These are phyloP conservation scores for Monotropa hypopitys DNA, from an alignment of 179 eudicot species.

Conservation along the genomic window DNA sequence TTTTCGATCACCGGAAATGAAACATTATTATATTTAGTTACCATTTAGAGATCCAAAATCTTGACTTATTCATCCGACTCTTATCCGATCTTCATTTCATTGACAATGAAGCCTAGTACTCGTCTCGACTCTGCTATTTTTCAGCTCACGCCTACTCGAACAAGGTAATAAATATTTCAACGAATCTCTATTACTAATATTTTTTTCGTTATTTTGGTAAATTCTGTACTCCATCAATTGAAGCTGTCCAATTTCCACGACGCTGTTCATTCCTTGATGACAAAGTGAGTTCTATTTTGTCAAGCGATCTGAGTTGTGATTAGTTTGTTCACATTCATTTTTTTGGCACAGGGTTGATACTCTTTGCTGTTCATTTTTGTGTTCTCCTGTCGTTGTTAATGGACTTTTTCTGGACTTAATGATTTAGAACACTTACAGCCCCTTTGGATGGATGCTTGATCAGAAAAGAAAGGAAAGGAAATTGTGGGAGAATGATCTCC, in stretches of 20 bases:
- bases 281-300: not conserved
- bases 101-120: conserved; percentile 50
- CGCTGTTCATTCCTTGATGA: not conserved
- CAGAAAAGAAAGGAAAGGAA: too few relatives aligned
- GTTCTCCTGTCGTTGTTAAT: not conserved
- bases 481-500: too few relatives aligned
- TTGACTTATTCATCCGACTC: not conserved
- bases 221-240: not conserved
- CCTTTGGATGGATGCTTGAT: too few relatives aligned
- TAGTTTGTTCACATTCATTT: not conserved
- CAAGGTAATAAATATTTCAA: conserved; percentile 35
- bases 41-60: conserved; percentile 3
- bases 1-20: not conserved
- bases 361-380: not conserved
- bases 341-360: not conserved
- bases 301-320: conserved; percentile 4
- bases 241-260: too few relatives aligned
- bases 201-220: not conserved
- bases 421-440: not conserved
- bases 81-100: conserved; percentile 4
- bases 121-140: conserved; percentile 62
- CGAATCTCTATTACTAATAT: not conserved
- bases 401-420: not conserved
- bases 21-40: not conserved
- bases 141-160: conserved; percentile 97